Evolutionary conservation across 1,284 basidiomycete species (phyloP), one percentile per base, ranked within the genome.

Genomic region (Vanrija humicola): DNA sequence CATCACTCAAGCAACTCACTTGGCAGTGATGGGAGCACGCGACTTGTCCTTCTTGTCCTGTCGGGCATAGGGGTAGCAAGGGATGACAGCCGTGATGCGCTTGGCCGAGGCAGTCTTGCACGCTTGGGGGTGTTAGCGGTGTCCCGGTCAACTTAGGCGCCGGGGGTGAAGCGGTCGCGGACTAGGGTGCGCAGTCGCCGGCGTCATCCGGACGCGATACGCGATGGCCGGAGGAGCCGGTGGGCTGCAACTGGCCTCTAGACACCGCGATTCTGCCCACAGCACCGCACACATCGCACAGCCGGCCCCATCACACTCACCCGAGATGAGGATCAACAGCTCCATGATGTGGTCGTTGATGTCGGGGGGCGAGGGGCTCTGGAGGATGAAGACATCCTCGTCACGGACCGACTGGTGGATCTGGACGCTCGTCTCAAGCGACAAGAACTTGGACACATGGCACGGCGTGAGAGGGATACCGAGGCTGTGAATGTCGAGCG

Each of bases 11-110:
- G 39, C 5, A 39, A 66, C 74, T 64, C 54, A 78, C 81, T 98
- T 98, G 55, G 96, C 94, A 1, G 96, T 98, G 77, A 98, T 97
- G 25, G 96, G 95, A 2, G 94, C 93, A 38, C 95, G 84, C 18
- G 86, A 88, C 80, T 92, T 91, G 81, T 98, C 93, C 82, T 98
- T 98, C 80, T 97, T 96, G 82, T 98, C 95, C 83, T 93, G 92
- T 29, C 95, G 82, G 7, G 94, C 89, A 72, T 98, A 98, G 1
- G 95, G 96, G 79, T 89, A 98, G 76, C 91, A 96, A 12, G 95
- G 96, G 62, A 98, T 95, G 70, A 98, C 93, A 21, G 95, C 96
- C 8, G 96, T 98, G 79, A 98, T 96, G 51, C 96, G 84, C 59
- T 93, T 86, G 1, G 95, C 95, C 2, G 91, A 94, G 2, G 95